Base-by-base conservation (phyloP, 2,329 filamentous ascomycete species). In the Sclerotinia glacialis region DNA sequence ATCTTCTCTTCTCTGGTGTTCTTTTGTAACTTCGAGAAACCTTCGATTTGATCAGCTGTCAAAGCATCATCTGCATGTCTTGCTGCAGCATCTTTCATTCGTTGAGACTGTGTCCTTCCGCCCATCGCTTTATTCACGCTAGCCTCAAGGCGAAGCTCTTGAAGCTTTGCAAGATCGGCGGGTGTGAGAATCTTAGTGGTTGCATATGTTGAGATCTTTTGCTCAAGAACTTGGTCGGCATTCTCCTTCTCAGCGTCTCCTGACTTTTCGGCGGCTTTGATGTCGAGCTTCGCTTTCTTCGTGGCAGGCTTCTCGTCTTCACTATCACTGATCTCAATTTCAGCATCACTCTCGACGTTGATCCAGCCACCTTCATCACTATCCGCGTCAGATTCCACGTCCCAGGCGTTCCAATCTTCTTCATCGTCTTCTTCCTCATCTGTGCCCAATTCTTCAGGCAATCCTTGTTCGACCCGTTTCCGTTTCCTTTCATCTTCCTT, bases 151-250 rank as follows among this genome's bases (percentile, higher is more conserved):
- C 92, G 91, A 31, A 99, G 87, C 78, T 97, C 94, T 69, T 92
- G 88, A 26, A 99, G 88, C 78, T 98, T 98, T 72, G 91, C 89
- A n/a, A 98, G 85, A 78, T 99, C 95, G 16, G 95, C 95, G 0
- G 95, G 95, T 0, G 95, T 99, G 69, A 99, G 88, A 71, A 99
- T 96, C 59, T 91, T 90, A 2, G 92, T 96, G 0, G 92, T 97
- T n/a, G 93, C 93, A 53, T 97, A 86, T 73, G 88, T 92, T 16
- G 89, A 87, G 71, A 87, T 84, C 69, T 82, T 80, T 66, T 81
- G 67, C 58, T 74, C 74, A 54, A 70, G 63, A 31, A 47, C 69
- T 56, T 73, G 76, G 8, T 80, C 78, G n/a, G 76, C 76, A 16
- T 77, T 77, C 50, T 81, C 79, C 55, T 82, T 78, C 67, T 83